These are phyloP conservation scores for Euphorbia lathyris DNA, from an alignment of 345 rosid genomes.

Conservation along the genomic window DNA sequence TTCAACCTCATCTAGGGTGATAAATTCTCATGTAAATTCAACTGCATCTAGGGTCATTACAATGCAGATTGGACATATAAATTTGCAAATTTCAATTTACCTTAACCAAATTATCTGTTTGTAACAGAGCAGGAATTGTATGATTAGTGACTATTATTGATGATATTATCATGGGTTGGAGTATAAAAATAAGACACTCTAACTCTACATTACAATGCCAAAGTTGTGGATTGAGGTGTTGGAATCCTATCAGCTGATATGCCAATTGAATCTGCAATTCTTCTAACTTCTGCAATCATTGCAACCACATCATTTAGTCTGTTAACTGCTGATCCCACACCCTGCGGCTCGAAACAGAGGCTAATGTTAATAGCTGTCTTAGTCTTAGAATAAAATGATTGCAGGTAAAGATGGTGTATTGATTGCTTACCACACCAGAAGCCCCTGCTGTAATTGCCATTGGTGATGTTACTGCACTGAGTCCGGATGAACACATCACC, in stretches of 20 bases:
- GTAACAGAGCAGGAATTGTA: neutral
- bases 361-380: neutral
- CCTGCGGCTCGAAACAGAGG: conserved; percentile 25
- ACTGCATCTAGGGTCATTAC: conserved; percentile 7
- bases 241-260: conserved; percentile 10
- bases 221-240: conserved; percentile 12
- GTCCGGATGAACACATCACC: conserved; percentile 59
- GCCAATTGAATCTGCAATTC: conserved; percentile 42
- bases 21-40: neutral
- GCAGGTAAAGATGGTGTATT: neutral
- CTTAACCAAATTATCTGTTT: neutral
- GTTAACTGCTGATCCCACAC: conserved; percentile 59
- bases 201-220: conserved; percentile 15
- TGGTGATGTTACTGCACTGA: conserved; percentile 63
- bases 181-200: too few species aligned
- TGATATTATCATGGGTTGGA: neutral
- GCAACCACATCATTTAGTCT: conserved; percentile 56
- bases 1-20: conserved; percentile 11
- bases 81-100: too few species aligned
- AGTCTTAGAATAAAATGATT: neutral
- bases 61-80: conserved; percentile 7
- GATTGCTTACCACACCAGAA: conserved; percentile 53
- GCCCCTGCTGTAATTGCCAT: conserved; percentile 67
- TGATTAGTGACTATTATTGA: neutral
- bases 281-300: conserved; percentile 62